These are phyloP conservation scores for Talaromyces rugulosus DNA, from an alignment of 2,329 filamentous ascomycete species.

Conservation along the genomic window DNA sequence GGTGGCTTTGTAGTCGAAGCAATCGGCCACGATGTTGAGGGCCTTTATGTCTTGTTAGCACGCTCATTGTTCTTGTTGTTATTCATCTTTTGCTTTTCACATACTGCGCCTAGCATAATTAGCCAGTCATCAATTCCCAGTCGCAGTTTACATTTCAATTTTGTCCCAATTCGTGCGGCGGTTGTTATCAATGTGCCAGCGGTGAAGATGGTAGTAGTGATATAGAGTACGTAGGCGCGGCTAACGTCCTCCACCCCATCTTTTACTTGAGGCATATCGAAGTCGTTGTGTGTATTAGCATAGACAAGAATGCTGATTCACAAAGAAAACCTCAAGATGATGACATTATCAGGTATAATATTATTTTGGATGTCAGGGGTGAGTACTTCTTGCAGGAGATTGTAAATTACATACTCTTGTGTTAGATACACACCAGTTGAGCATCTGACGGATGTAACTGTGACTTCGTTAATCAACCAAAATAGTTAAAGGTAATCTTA, in stretches of 20 bases:
- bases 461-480: no score
- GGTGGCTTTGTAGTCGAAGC: conserved; percentile 1
- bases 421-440: no score
- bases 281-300: no score
- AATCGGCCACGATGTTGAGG: background rate
- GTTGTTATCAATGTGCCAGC: background rate
- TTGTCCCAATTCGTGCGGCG: background rate
- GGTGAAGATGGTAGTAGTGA: background rate
- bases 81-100: background rate
- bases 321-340: no score
- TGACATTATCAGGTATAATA: no score
- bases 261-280: background rate
- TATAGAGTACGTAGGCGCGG: background rate
- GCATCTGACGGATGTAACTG: no score
- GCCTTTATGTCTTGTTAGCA: background rate
- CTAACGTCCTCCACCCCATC: background rate
- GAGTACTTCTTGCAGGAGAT: no score
- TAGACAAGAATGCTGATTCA: no score
- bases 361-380: no score
- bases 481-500: no score
- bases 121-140: conserved; percentile 1
- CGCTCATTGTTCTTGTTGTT: no score
- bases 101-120: background rate
- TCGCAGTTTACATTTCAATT: background rate
- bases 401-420: no score